Evolutionary conservation across 345 rosid species (phyloP), one percentile per base, ranked within the genome.

Genomic region (Eucalyptus pauciflora): DNA sequence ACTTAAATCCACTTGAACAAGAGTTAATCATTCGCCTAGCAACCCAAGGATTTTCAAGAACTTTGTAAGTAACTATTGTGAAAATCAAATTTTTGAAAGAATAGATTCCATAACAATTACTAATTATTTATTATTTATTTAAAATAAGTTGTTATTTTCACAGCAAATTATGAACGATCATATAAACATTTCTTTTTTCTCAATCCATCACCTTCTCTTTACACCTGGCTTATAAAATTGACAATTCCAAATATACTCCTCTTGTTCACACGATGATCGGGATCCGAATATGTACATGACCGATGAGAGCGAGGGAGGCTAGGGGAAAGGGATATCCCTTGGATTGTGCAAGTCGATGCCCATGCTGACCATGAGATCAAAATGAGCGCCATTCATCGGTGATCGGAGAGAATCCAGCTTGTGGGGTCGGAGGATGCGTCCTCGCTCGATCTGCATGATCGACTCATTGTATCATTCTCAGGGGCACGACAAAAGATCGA

Each of bases 91-190:
- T 52, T 52, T 52, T 18, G 9, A 52, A 18, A 1, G 1, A 52
- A 52, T 52, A 7, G 2, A 52, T 18, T 0, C 9, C 0, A 18
- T 18, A 1, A 2, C 10, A 52, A 52, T 52, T 52, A 20, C 10
- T 52, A 20, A 20, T 52, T 18, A 52, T 52, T 52, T 51, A 7
- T 52, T 17, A 2, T 52, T 52, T 18, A 52, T 52, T 52, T 18
- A 3, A 52, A 52, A 18, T 52, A 52, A 52, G 0, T 52, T 52
- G 2, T 1, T 0, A 0, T 20, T 52, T 52, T 52, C 4, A 18
- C 0, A 3, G 10, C 2, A 52, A 18, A 20, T 52, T 52, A 52
- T 3, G 58, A 20, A 52, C 0, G 2, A 2, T 8, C 1, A 4
- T 52, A 20, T 52, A 52, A 52, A 52, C 4, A 52, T 52, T 3